Evolutionary conservation across 1,139 yeast species (phyloP).

Genomic region (Maudiozyma humilis): DNA sequence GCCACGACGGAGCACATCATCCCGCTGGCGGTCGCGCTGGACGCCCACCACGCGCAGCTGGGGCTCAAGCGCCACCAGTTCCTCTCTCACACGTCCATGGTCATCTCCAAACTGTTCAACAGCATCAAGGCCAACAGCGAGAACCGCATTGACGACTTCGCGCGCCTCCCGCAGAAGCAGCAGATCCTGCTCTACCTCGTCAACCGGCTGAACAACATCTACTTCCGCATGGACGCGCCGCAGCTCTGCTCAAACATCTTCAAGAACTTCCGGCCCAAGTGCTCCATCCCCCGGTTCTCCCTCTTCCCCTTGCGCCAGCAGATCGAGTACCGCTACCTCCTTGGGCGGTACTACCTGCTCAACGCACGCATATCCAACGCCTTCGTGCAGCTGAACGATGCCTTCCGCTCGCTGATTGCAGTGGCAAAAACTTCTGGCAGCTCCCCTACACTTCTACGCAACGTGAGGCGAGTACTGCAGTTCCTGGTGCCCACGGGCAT

Average conservation of each 20-base stretch:
- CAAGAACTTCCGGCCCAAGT: slow-evolving; percentile 30
- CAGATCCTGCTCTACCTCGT: slow-evolving; percentile 25
- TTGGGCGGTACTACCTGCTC: slow-evolving; percentile 28
- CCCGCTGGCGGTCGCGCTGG: slow-evolving; percentile 22
- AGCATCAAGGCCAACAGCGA: slow-evolving; percentile 24
- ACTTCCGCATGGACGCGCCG: slow-evolving; percentile 29
- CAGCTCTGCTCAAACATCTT: slow-evolving; percentile 31
- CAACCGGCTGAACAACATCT: slow-evolving; percentile 28
- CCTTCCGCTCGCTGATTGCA: slow-evolving; percentile 16
- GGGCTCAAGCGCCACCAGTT: slow-evolving; percentile 25
- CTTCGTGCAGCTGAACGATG: slow-evolving; percentile 26
- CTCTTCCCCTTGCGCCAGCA: slow-evolving; percentile 26
- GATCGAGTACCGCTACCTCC: slow-evolving; percentile 27
- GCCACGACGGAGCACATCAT: slow-evolving; percentile 25
- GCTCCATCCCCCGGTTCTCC: slow-evolving; percentile 20
- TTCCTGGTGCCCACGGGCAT: slow-evolving; percentile 27
- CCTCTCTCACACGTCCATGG: slow-evolving; percentile 25
- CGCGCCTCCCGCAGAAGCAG: slow-evolving; percentile 24
- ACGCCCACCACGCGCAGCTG: slow-evolving; percentile 15
- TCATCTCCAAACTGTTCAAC: slow-evolving; percentile 29
- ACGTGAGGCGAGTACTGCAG: slow-evolving; percentile 20
- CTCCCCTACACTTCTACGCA: slow-evolving; percentile 14
- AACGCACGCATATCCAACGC: slow-evolving; percentile 27
- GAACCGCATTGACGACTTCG: slow-evolving; percentile 7
- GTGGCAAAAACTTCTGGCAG: slow-evolving; percentile 2